Base-by-base conservation (phyloP, 495 filamentous ascomycete genomes). In the Penicillium macrosclerotiorum region DNA sequence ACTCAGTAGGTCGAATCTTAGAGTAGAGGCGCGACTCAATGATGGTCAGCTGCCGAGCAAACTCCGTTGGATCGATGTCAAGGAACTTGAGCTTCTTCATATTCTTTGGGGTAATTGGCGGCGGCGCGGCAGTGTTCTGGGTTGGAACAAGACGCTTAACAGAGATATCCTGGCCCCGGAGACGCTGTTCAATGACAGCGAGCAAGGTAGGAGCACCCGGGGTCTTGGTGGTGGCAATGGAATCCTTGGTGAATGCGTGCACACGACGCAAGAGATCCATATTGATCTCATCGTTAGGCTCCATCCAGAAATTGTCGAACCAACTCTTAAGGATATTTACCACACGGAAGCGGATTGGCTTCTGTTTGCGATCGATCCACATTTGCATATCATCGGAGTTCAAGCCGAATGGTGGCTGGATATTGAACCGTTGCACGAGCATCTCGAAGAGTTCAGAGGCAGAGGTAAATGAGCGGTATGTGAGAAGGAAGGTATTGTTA, bases 61-160 rank as follows among this genome's bases (percentile, higher is more conserved):
- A 97, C 65, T 98, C 93, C 2, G 85, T 87, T 9, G 88, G 83
- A 59, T 98, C 93, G 45, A 98, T 96, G 61, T 98, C 94, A 38
- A 97, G 76, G 70, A 98, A 97, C 67, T 96, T 98, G 50, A 98
- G 81, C 64, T 95, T 97, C 82, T 93, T 96, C 89, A 97, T 95
- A 65, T 96, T 95, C 80, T 95, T 96, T 0, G 93, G 93, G 59
- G 96, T 81, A 54, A 97, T 96, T 8, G 93, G 90, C 34, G 85
- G 72, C 7, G 93, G 93, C 1, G 86, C 80, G 22, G 88, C 80
- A 43, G 78, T 80, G 59, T 79, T 88, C 52, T 92, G 77, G 5
- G 90, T 96, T 25, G 87, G 85, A 29, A 97, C 84, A 50, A 98
- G 76, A 37, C 87, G 81, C 57, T 93, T 95, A 11, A 82, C 82